Percentiles rank a stretch among this genome's conserved stretches.
Conservation (phyloP, 2,329 filamentous ascomycete genomes). For the Nigrospora osmanthi region DNA sequence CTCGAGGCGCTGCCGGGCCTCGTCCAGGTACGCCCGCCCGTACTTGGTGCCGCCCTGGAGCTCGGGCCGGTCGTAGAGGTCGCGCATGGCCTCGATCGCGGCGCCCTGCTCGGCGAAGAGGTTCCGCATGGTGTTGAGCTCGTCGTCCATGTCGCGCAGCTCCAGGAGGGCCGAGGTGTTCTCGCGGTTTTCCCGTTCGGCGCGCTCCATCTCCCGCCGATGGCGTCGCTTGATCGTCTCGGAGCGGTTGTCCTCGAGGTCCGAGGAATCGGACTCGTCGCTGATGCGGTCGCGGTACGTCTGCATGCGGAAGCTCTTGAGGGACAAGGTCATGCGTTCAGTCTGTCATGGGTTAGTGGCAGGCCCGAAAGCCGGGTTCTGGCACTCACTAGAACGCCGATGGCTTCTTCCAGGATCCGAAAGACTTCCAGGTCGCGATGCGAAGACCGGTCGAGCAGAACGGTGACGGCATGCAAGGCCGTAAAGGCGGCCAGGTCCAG, state of each 20-base stretch:
- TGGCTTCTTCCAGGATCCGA: constrained; percentile 58
- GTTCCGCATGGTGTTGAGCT: constrained; percentile 47
- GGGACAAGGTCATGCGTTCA: constrained; percentile 53
- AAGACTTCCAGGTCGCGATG: constrained; percentile 57
- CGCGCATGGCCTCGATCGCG: constrained; percentile 39
- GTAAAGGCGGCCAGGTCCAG: constrained; percentile 56
- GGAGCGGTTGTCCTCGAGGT: constrained; percentile 31
- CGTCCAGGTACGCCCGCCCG: constrained; percentile 42
- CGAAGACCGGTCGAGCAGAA: constrained; percentile 50
- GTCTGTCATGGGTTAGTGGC: constrained; percentile 28
- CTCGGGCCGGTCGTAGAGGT: constrained; percentile 31
- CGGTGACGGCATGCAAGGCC: constrained; percentile 52
- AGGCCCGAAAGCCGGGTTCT: not conserved
- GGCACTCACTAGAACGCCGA: constrained; percentile 47
- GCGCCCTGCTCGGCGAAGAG: constrained; percentile 50
- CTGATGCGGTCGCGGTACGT: constrained; percentile 40
- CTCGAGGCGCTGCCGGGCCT: constrained; percentile 42
- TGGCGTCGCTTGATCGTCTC: constrained; percentile 34
- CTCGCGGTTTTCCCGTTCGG: constrained; percentile 51
- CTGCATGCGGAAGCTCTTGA: constrained; percentile 53
- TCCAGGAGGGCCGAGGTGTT: constrained; percentile 57
- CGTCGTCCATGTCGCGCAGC: constrained; percentile 57
- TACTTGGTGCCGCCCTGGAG: constrained; percentile 32
- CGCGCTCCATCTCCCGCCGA: constrained; percentile 28
- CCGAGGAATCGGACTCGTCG: constrained; percentile 29